A percentile compares a stretch with the other conserved stretches of the same genome.
Conservation (phyloP, 2,329 filamentous ascomycete species). For the Emergomyces africanus region DNA sequence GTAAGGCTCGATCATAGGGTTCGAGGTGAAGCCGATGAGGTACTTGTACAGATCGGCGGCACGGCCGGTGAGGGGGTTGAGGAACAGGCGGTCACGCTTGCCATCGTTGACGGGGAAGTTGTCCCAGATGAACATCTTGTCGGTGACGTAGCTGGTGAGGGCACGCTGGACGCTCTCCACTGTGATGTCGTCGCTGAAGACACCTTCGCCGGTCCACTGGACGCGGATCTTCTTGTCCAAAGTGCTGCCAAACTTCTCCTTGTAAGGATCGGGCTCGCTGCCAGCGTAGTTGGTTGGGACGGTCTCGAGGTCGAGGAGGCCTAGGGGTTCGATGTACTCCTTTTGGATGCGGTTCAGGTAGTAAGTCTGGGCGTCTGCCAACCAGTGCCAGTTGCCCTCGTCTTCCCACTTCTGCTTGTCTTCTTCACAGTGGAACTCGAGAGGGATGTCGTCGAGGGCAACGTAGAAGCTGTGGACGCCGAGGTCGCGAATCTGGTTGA, state of each 20-base stretch:
- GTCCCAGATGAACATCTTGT: constrained; percentile 15
- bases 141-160: constrained; percentile 12
- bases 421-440: constrained; percentile 12
- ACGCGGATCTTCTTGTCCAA: constrained; percentile 15
- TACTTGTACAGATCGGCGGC: constrained; percentile 12
- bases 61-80: constrained; percentile 15
- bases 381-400: constrained; percentile 8
- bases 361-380: constrained; percentile 13
- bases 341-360: constrained; percentile 13
- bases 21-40: constrained; percentile 14
- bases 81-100: constrained; percentile 13
- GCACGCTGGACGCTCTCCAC: constrained; percentile 11
- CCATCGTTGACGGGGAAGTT: constrained; percentile 17
- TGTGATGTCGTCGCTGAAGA: constrained; percentile 14
- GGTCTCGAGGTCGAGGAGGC: constrained; percentile 11
- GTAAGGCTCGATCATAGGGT: constrained; percentile 13
- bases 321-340: constrained; percentile 10
- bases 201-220: constrained; percentile 16
- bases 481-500: constrained; percentile 12
- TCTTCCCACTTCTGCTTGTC: constrained; percentile 12
- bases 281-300: constrained; percentile 14
- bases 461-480: constrained; percentile 13
- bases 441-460: constrained; percentile 12
- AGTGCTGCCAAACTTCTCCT: constrained; percentile 12
- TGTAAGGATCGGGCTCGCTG: constrained; percentile 12